Percentiles rank a stretch among this genome's conserved stretches.
Conservation (phyloP, 2,329 filamentous ascomycete genomes). For the Shiraia sp. region DNA sequence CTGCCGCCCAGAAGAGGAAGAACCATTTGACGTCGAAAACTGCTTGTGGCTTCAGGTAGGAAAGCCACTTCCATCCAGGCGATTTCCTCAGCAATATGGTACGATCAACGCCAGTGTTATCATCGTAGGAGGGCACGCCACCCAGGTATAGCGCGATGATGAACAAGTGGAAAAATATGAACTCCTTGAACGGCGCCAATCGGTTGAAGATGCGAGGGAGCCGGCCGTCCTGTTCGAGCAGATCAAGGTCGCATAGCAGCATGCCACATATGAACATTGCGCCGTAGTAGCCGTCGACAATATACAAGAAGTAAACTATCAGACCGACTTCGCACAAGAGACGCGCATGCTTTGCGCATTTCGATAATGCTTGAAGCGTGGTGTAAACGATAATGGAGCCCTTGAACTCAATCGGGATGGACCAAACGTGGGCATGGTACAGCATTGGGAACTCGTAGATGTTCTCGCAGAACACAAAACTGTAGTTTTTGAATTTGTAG, state of each 20-base stretch:
- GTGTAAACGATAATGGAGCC: constrained; percentile 69
- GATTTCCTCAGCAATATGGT: constrained; percentile 52
- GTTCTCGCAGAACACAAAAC: constrained; percentile 65
- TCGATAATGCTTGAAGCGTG: constrained; percentile 59
- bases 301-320: constrained; percentile 68
- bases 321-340: constrained; percentile 59
- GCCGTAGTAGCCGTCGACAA: constrained; percentile 66
- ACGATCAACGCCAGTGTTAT: constrained; percentile 47
- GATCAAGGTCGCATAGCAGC: constrained; percentile 43
- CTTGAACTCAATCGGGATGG: constrained; percentile 46
- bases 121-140: constrained; percentile 60
- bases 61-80: constrained; percentile 64
- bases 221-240: constrained; percentile 31
- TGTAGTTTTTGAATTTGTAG: constrained; percentile 64
- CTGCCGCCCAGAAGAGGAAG: constrained; percentile 65
- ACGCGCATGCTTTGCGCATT: constrained; percentile 58
- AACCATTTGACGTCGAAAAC: constrained; percentile 71
- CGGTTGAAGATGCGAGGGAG: constrained; percentile 53
- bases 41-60: constrained; percentile 66
- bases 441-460: constrained; percentile 58
- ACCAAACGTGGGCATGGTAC: constrained; percentile 43
- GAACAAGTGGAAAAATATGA: constrained; percentile 47
- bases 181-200: constrained; percentile 56
- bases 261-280: constrained; percentile 42
- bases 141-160: constrained; percentile 60